Base-by-base conservation (phyloP, 2,329 filamentous ascomycete genomes). In the Colletotrichum karsti region DNA sequence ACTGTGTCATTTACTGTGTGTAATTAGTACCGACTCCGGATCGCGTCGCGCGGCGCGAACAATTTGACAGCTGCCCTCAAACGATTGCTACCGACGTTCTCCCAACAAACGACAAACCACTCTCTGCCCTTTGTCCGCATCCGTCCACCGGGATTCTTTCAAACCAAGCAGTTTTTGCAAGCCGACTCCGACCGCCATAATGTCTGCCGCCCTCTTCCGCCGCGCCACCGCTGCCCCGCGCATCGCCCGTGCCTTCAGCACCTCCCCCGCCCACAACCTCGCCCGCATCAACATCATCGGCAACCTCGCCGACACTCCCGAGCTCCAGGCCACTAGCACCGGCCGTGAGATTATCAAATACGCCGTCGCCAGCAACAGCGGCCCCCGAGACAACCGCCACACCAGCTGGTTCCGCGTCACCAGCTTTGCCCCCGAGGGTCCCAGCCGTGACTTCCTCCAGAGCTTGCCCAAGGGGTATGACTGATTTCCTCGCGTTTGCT, bases 241-340 rank as follows among this genome's bases (percentile, higher is more conserved):
- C 73, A 73, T 82, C 65, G 74, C 82, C 70, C 93, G 94, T 81
- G 82, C 90, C 76, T 97, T 98, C 88, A 93, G 90, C 83, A 90
- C 90, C 74, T 90, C 92, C 48, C 83, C 90, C 42, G 80, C 88
- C 55, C 87, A 88, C 70, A 82, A 86, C 70, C 76, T 96, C 72
- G 93, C 96, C 73, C 92, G 91, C 81, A 92, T 99, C 84, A 92
- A 90, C 75, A 85, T 99, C 80, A 87, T 98, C 73, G 96, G 96
- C 77, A 92, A 94, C 80, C 90, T 99, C 57, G 94, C 88, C 69
- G 88, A 90, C 74, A 87, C 89, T 59, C 95, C 96, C 66, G 95
- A 98, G 85, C 75, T 94, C 72, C 85, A 87, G 39, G 80, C 89
- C 67, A 93, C 92, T 53, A 87, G 88, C 74, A 91, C 84, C 58